Evolutionary conservation across 108 stramenopile genomes (phyloP).

Genomic region (Schizochytrium sp.): DNA sequence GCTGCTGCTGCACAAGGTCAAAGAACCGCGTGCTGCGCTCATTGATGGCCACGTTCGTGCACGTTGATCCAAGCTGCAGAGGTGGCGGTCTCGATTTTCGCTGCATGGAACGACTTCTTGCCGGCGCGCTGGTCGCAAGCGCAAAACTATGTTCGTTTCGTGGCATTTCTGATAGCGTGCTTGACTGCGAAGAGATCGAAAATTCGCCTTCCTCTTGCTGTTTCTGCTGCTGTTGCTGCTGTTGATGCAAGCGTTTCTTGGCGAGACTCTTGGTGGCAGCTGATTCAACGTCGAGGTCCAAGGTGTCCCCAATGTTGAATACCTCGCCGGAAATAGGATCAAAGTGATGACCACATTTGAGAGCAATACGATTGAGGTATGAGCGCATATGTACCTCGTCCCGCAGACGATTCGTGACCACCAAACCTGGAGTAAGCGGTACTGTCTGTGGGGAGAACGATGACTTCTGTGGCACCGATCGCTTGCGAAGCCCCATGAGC

Average conservation of each 20-base stretch:
- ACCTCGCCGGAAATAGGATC: not conserved
- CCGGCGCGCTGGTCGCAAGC: not conserved
- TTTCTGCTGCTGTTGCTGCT: not conserved
- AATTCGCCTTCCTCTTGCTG: too few relatives aligned
- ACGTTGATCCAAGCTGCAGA: not conserved
- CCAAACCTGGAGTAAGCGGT: not conserved
- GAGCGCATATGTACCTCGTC: not conserved
- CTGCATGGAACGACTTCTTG: not conserved
- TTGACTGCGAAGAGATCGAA: too few relatives aligned
- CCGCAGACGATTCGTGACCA: not conserved
- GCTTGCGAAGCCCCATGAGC: not conserved
- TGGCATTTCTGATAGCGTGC: too few relatives aligned
- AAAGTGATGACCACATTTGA: not conserved
- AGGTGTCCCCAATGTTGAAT: not conserved
- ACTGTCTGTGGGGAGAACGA: not conserved
- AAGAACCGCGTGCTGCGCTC: constrained; percentile 1
- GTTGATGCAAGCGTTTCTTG: not conserved
- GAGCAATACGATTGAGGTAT: not conserved
- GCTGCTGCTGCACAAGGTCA: not conserved
- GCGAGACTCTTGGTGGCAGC: not conserved
- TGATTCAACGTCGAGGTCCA: not conserved
- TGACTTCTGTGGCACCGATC: not conserved
- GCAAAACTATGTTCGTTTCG: too few relatives aligned
- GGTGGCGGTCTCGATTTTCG: not conserved
- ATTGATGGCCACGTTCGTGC: not conserved